phyloP scores from a whole-genome alignment of 305 asterid genomes.

The Plantago rigida region DNA sequence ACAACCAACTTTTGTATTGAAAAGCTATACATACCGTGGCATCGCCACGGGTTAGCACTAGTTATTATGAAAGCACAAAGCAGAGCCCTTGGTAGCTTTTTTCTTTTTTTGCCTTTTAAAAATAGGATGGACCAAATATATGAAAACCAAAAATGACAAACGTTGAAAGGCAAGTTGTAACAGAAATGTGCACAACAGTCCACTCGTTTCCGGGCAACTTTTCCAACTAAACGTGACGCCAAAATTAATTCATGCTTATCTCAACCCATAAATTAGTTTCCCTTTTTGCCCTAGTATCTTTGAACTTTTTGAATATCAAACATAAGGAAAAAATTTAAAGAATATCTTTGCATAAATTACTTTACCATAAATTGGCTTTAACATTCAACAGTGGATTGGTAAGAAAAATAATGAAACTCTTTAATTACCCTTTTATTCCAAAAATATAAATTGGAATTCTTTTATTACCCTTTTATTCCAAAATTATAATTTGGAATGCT shows the following conservation, averaged over 20 bases:
- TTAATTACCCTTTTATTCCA: no score
- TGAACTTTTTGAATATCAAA: background rate
- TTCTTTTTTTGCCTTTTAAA: background rate
- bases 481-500: no score
- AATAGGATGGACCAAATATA: background rate
- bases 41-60: no score
- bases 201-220: conserved; percentile 10
- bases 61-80: background rate
- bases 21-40: no score
- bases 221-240: background rate
- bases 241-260: conserved; percentile 9
- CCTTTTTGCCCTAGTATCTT: background rate
- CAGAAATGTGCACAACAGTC: background rate
- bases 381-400: no score
- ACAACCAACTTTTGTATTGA: no score
- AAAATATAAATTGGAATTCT: no score
- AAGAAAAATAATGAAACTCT: no score
- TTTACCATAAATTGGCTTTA: no score
- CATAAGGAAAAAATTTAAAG: background rate
- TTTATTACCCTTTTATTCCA: background rate
- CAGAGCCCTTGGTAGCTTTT: background rate
- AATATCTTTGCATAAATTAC: background rate
- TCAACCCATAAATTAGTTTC: background rate
- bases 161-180: background rate
- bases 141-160: background rate